These are phyloP conservation scores for Stropharia rugosoannulata DNA, from an alignment of 768 basidiomycete genomes.

Conservation along the genomic window DNA sequence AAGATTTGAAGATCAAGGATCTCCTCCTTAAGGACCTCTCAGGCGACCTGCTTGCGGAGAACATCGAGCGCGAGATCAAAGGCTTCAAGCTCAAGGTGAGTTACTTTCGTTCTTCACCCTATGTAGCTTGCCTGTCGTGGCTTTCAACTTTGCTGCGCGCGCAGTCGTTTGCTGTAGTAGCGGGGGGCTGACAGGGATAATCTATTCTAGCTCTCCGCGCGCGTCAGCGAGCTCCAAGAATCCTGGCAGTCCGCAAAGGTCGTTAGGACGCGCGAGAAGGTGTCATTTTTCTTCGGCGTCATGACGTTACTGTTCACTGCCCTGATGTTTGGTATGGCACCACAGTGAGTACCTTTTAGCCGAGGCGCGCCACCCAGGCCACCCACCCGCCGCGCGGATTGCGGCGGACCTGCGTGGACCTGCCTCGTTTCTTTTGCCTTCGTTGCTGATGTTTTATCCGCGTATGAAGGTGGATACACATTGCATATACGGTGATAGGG, in stretches of 20 bases:
- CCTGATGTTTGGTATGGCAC: slow-evolving; percentile 84
- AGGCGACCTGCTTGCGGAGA: slow-evolving; percentile 67
- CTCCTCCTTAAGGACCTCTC: slow-evolving; percentile 61
- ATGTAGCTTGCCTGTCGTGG: background rate
- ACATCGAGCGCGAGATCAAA: slow-evolving; percentile 84
- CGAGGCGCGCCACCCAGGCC: background rate
- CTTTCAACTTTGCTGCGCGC: background rate
- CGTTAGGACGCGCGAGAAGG: slow-evolving; percentile 77
- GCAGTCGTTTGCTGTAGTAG: too few species aligned
- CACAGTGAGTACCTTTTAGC: slow-evolving; percentile 56
- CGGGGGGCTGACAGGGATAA: background rate
- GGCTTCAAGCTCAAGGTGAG: slow-evolving; percentile 82
- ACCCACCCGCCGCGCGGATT: too few species aligned
- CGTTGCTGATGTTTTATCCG: slow-evolving; percentile 1
- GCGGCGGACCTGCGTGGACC: too few species aligned
- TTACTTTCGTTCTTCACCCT: background rate
- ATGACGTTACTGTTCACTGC: slow-evolving; percentile 85
- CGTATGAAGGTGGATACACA: slow-evolving; percentile 75
- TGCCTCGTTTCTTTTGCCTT: too few species aligned
- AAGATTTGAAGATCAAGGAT: slow-evolving; percentile 59
- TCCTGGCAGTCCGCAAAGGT: slow-evolving; percentile 95
- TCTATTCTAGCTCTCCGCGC: slow-evolving; percentile 62
- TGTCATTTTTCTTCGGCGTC: slow-evolving; percentile 93
- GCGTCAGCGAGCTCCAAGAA: slow-evolving; percentile 72
- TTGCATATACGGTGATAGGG: slow-evolving; percentile 79